Base-by-base conservation (phyloP, 2,329 filamentous ascomycete genomes). In the Helotiales sp. region DNA sequence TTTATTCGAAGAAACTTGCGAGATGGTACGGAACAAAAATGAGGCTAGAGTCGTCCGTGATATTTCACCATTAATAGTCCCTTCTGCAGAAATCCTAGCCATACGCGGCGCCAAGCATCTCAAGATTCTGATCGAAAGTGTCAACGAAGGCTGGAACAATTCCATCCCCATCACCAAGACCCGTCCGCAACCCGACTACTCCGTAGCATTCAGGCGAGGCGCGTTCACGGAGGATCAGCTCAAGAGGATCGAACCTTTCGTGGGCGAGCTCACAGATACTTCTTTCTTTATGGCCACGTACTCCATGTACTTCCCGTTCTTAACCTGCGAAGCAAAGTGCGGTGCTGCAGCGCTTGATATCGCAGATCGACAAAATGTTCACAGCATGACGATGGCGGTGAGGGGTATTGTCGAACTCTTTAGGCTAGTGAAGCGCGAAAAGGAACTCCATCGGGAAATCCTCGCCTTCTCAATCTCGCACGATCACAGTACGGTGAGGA, bases 231-330 rank as follows among this genome's bases (percentile, higher is more conserved):
- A 78, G 0, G 74, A 79, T 2, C 81, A 84, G 72, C 77, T 60
- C 82, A 45, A 72, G 7, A 84, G 79, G 74, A 71, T 85, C 4
- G 65, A 73, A 8, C 78, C 78, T 7, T 80, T 79, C 54, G 71
- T 82, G 52, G 77, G 78, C 63, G 72, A 81, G 24, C 74, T 75
- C 6, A 32, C 60, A 45, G 74, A 75, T 13, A 50, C 47, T 34
- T 58, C 50, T 40, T 49, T 60, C n/a, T 66, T 70, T 47, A 80
- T 82, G 75, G 80, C 74, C 11, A 85, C 81, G 20, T 81, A 78
- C 64, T 75, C 79, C 7, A 83, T 85, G 78, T 82, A 80, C 75
- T 83, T 86, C 69, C 82, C 81, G 22, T 85, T 85, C 68, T 74
- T 85, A 0, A 79, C 80, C 0, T 82, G 79, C 74, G 81, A 85